Evolutionary conservation across 148 eudicot species (phyloP), one percentile per base, ranked within the genome.

Genomic region (Silene conica): DNA sequence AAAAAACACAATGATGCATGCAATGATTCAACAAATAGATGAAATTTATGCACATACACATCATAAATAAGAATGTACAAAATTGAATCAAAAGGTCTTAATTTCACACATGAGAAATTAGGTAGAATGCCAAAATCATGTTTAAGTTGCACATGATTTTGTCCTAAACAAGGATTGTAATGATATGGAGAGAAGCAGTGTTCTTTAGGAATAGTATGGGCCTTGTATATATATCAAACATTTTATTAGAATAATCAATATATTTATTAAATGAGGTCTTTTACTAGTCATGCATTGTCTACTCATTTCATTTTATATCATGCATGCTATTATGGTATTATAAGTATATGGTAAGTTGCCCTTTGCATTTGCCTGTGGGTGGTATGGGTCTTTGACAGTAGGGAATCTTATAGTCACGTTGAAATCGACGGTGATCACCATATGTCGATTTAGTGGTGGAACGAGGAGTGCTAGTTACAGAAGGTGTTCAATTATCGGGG

Each of bases 91-190:
- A 14, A 22, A 62, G 66, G 66, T 62, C 66, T 62, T 62, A 25
- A 62, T 62, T 64, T 38, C 5, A 8, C 55, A 67, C 70, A 67
- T 67, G 70, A 67, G 11, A 12, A n/a, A 67, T 67, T 67, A 67
- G 70, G 70, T 67, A 9, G 55, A 67, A 41, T 20, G 55, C 70
- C 70, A 67, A 67, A 43, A 22, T 67, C 25, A 2, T 41, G 70
- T 66, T 67, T 20, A 18, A n/a, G 26, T 67, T 43, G 70, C 70
- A 67, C 70, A 67, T 67, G 70, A 41, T 28, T 64, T 6, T 64
- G 68, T 64, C 68, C 68, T 11, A 62, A 26, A 25, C 1, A 31
- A 25, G 66, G 66, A 2, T 62, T 62, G 41, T 62, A 62, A 67
- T 67, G 11, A 19, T 41, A 67, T 67, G 55, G 70, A 64, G 45